A percentile compares a stretch with the other conserved stretches of the same genome.
Evolutionary conservation across 164 flowering plant species (phyloP).

Genomic region (Hamamelis virginiana): DNA sequence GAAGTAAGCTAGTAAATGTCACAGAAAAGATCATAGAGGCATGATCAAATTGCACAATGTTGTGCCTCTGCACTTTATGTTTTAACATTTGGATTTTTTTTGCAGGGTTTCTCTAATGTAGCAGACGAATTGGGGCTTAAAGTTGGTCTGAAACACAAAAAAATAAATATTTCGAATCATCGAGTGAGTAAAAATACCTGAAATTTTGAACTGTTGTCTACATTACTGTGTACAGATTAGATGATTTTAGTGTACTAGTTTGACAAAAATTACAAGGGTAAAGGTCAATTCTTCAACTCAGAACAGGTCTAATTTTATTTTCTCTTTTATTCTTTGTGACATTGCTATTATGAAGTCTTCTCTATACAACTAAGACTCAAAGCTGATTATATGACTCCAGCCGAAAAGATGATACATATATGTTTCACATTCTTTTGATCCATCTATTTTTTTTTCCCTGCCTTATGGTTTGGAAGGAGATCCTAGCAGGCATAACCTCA

Average conservation of each 20-base stretch:
- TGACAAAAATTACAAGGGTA: constrained; percentile 1
- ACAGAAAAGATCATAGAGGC: not conserved
- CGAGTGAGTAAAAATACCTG: constrained; percentile 61
- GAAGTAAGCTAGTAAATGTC: constrained; percentile 46
- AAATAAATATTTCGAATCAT: constrained; percentile 90
- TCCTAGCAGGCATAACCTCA: too few relatives aligned
- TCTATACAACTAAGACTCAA: too few relatives aligned
- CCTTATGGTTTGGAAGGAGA: too few relatives aligned
- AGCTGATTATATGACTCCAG: too few relatives aligned
- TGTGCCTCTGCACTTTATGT: constrained; percentile 9
- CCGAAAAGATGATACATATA: too few relatives aligned
- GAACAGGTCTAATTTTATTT: too few relatives aligned
- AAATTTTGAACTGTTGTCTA: not conserved
- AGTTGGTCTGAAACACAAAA: constrained; percentile 93
- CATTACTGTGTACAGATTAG: not conserved
- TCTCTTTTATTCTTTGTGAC: too few relatives aligned
- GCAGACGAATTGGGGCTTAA: constrained; percentile 74
- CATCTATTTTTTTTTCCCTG: not conserved
- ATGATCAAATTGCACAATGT: not conserved
- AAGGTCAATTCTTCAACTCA: not conserved
- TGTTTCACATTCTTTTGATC: not conserved
- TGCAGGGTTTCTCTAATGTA: constrained; percentile 74
- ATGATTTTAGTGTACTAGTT: not conserved
- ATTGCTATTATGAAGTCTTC: too few relatives aligned
- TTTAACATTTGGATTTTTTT: constrained; percentile 12